A percentile compares a stretch with the other conserved stretches of the same genome.
Conservation (phyloP, 768 basidiomycete genomes). For the Sutorius australiensis region DNA sequence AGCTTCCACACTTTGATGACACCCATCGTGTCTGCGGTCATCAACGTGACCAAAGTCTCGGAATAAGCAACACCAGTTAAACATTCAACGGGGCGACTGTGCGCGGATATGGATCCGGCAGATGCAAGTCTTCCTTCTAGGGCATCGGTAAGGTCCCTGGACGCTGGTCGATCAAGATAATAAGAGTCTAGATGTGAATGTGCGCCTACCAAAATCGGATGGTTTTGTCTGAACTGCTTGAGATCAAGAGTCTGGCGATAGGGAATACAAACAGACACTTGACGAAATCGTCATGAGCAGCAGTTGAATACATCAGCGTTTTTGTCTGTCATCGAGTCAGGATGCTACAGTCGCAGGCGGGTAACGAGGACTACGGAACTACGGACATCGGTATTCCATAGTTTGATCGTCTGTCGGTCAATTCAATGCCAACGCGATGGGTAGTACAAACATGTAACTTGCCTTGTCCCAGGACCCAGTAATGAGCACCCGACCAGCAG, state of each 20-base stretch:
- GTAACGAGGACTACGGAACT: conserved; percentile 2
- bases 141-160: conserved; percentile 62
- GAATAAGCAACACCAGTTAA: conserved; percentile 54
- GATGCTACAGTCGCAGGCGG: not conserved
- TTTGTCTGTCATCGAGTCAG: conserved; percentile 51
- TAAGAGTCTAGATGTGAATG: not conserved
- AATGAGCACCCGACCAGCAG: conserved; percentile 55
- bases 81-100: conserved; percentile 85
- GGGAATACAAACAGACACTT: conserved; percentile 78
- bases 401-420: conserved; percentile 64
- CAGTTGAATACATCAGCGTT: conserved; percentile 61
- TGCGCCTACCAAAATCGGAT: conserved; percentile 75
- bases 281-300: conserved; percentile 87
- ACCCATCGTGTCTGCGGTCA: conserved; percentile 92
- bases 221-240: conserved; percentile 87
- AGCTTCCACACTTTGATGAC: conserved; percentile 79
- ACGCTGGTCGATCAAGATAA: not conserved
- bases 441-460: conserved; percentile 8
- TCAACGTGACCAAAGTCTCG: conserved; percentile 50
- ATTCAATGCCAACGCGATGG: conserved; percentile 7
- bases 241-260: conserved; percentile 62
- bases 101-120: conserved; percentile 71
- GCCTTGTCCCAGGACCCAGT: conserved; percentile 96
- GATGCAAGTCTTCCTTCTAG: conserved; percentile 40
- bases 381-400: conserved; percentile 77